Conservation (phyloP, 2,329 filamentous ascomycete genomes). For the Aspergillus niger region DNA sequence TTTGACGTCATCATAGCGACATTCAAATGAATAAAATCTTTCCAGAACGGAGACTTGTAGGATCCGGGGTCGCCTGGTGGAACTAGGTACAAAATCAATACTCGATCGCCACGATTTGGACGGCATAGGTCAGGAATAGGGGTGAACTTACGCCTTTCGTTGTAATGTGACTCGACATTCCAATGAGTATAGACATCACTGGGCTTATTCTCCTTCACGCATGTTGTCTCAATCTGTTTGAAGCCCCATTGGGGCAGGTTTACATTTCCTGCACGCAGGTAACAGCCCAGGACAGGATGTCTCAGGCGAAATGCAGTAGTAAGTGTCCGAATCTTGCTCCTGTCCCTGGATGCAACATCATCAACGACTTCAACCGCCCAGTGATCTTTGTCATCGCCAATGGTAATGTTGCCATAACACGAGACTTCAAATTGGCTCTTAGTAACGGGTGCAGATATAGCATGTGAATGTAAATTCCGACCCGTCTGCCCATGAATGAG, state of each 20-base stretch:
- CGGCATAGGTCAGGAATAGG: background rate
- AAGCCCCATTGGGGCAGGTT: slow-evolving; percentile 99
- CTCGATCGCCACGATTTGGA: background rate
- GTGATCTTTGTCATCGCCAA: slow-evolving; percentile 97
- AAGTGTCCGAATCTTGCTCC: slow-evolving; percentile 81
- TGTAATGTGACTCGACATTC: slow-evolving; percentile 95
- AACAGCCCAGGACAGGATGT: slow-evolving; percentile 82
- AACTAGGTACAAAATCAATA: slow-evolving; percentile 54
- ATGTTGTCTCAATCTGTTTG: slow-evolving; percentile 98
- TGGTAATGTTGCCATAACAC: slow-evolving; percentile 89
- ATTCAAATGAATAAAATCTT: slow-evolving; percentile 96
- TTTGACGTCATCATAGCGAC: slow-evolving; percentile 99
- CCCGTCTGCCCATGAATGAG: slow-evolving; percentile 94
- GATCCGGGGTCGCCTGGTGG: slow-evolving; percentile 84
- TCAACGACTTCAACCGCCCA: slow-evolving; percentile 91
- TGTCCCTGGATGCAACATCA: slow-evolving; percentile 84
- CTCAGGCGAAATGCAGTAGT: slow-evolving; percentile 90
- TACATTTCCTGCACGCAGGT: slow-evolving; percentile 90
- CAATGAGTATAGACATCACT: slow-evolving; percentile 95
- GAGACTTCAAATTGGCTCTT: slow-evolving; percentile 94
- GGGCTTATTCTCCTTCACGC: slow-evolving; percentile 88
- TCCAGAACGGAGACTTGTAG: slow-evolving; percentile 95
- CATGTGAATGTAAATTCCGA: slow-evolving; percentile 94
- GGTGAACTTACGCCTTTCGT: slow-evolving; percentile 77
- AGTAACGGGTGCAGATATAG: slow-evolving; percentile 82